Evolutionary conservation across 176 grass and related monocot species (phyloP), one percentile per base, ranked within the genome.

Genomic region (Olyra latifolia): DNA sequence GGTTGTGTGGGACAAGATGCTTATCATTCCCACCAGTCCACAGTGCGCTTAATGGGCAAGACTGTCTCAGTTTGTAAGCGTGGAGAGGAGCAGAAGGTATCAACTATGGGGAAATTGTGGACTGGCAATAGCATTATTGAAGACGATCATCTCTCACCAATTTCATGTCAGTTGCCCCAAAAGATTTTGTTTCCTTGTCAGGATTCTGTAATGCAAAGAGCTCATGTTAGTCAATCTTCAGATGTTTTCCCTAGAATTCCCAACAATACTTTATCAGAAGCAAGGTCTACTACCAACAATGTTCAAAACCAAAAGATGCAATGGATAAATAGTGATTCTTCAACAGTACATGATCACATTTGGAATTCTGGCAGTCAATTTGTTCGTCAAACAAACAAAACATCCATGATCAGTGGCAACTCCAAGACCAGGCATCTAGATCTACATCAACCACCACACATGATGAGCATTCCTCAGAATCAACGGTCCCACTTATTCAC

Each of bases 31-130:
- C 39, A 74, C 55, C 86, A 91, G 71, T 84, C 89, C 52, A 89
- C 89, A 2, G 43, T 94, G 69, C 84, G 86, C 28, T 79, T 91
- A 74, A 94, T 94, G 89, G 92, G 92, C 58, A 87, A 89, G 87
- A 91, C 65, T 1, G 89, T 91, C 46, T 87, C 89, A 57, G 49
- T 94, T 79, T 86, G 77, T 66, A 85, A 83, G 22, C 28, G 9
- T 76, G 87, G 40, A 60, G 83, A 91, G 78, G 83, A 89, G 24
- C 43, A 77, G 52, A 77, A 56, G 35, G n/a, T 55, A 71, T 66
- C 73, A 58, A 82, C 77, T 76, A 69, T 49, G 14, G 82, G 75
- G 27, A 84, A 75, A 32, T 50, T 67, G 14, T 82, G 71, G 73
- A 64, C 72, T 63, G 80, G 59, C 19, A 87, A 46, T 53, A 63